Percentiles rank a stretch among this genome's conserved stretches.
Conservation (phyloP, 495 filamentous ascomycete genomes). For the Penicillium angulare region DNA sequence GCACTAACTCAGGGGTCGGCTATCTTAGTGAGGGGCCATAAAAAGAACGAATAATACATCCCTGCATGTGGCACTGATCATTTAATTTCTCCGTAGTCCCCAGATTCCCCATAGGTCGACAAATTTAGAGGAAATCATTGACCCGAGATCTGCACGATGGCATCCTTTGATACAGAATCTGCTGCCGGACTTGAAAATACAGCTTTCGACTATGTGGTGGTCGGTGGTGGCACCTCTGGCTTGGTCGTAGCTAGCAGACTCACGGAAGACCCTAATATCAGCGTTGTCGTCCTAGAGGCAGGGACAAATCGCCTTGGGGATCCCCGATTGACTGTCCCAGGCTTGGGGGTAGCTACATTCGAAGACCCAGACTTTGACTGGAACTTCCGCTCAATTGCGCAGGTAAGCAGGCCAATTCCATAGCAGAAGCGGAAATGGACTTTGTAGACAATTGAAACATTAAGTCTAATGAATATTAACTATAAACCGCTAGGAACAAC, state of each 20-base stretch:
- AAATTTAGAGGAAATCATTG: too few species aligned
- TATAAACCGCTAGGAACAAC: constrained; percentile 12
- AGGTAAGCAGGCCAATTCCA: constrained; percentile 29
- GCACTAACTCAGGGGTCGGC: too few species aligned
- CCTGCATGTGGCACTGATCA: too few species aligned
- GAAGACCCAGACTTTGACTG: constrained; percentile 53
- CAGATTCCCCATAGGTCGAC: too few species aligned
- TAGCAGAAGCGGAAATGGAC: too few species aligned
- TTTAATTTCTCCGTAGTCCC: too few species aligned
- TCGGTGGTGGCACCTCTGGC: constrained; percentile 46
- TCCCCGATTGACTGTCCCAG: constrained; percentile 41
- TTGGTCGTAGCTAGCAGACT: constrained; percentile 48
- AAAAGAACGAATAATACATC: too few species aligned
- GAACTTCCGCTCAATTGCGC: constrained; percentile 50
- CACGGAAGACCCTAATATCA: constrained; percentile 38
- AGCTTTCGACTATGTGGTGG: constrained; percentile 14
- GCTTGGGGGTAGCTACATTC: constrained; percentile 33
- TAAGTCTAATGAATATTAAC: not conserved
- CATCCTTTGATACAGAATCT: constrained; percentile 10
- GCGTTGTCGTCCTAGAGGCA: constrained; percentile 54
- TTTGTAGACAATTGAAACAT: too few species aligned
- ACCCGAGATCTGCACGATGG: constrained; percentile 4
- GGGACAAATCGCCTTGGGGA: constrained; percentile 45
- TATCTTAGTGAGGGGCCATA: too few species aligned
- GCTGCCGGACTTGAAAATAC: constrained; percentile 1